Conservation (phyloP, 2,329 filamentous ascomycete genomes). For the Sphaerulina vaccinii region DNA sequence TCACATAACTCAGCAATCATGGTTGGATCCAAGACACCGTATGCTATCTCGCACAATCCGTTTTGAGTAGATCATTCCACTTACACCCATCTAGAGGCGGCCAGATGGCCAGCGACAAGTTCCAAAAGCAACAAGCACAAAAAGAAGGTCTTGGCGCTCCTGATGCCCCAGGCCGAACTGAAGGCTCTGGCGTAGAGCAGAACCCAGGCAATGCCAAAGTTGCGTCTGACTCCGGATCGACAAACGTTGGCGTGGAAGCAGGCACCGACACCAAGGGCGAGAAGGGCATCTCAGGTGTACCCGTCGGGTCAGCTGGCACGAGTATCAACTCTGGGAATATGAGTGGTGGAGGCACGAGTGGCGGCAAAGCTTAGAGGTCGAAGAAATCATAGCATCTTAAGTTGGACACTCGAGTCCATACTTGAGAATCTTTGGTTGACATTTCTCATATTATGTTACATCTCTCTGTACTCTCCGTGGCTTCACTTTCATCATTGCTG, state of each 20-base stretch:
- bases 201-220: slow-evolving; percentile 36
- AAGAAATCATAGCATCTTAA: too few species aligned
- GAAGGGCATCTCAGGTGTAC: slow-evolving; percentile 36
- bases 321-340: slow-evolving; percentile 26
- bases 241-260: slow-evolving; percentile 34
- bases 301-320: slow-evolving; percentile 28
- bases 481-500: too few species aligned
- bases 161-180: slow-evolving; percentile 36
- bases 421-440: too few species aligned
- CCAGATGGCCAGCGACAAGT: slow-evolving; percentile 35
- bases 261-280: slow-evolving; percentile 37
- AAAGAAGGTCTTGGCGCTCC: slow-evolving; percentile 36
- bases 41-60: not conserved
- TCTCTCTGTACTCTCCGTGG: too few species aligned
- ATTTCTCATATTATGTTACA: too few species aligned
- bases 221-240: slow-evolving; percentile 37
- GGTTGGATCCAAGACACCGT: slow-evolving; percentile 16
- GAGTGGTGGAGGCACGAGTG: slow-evolving; percentile 20
- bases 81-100: slow-evolving; percentile 28
- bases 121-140: slow-evolving; percentile 38
- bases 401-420: too few species aligned
- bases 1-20: not conserved
- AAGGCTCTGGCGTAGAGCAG: slow-evolving; percentile 20
- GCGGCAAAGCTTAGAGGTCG: not conserved
- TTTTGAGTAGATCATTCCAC: not conserved